Evolutionary conservation across 2,329 filamentous ascomycete species (phyloP), one percentile per base, ranked within the genome.

Genomic region (Colletotrichum spaethianum): DNA sequence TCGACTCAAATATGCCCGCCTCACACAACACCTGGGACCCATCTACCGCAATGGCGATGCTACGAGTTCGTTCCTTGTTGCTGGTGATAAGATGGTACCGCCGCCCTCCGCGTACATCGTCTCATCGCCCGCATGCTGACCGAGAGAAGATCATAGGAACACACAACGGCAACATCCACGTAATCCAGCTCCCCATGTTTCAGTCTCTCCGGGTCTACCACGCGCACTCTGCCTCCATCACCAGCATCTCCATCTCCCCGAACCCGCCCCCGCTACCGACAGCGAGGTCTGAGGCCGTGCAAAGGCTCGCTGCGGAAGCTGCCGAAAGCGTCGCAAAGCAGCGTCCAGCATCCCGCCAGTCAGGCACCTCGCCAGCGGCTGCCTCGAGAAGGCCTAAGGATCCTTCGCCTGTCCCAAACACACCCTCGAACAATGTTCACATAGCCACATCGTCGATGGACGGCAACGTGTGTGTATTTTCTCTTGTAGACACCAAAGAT

Each of bases 41-140:
- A 90, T 98, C 42, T 99, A 99, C 84, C 92, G 95, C 70, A 98
- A 97, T 84, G 95, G 94, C 76, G 96, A 99, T 88, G 94, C 95
- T 76, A 98, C 96, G 33, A 98, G 95, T 82, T 87, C 94, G 11
- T 98, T 98, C 80, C 84, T 97, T 61, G 94, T 97, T 61, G 93
- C 93, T 50, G 96, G 96, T 63, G 96, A 99, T 86, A 98, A 98
- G 86, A 97, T 98, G 96, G 94, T 96, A 87, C 77, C 86, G 67
- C 68, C 2, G 23, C 62, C 56, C 62, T 20, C 61, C 61, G 26
- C 7, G 9, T 18, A 28, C 9, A 23, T 11, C 44, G 42, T 73
- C 40, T 33, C 33, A 9, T 31, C 50, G 46, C 66, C 42, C 36
- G 60, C 38, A 53, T 64, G 63, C 75, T 81, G 75, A 76, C 73